Conservation (phyloP, 2,329 filamentous ascomycete genomes). For the Colletotrichum sp. region DNA sequence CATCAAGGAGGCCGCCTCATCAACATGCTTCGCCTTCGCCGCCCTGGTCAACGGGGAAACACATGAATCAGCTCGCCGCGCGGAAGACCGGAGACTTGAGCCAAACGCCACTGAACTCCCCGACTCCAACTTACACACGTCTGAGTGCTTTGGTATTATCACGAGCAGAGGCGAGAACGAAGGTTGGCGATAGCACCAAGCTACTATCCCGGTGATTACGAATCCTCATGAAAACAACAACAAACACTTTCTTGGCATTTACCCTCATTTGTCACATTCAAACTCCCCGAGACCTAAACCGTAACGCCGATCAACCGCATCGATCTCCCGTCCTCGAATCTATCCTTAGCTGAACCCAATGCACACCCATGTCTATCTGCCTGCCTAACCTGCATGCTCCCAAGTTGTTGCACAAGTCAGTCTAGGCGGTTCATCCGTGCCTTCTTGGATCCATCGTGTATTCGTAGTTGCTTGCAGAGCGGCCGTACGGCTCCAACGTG, state of each 20-base stretch:
- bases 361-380: neutral
- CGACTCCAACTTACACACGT: neutral
- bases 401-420: neutral
- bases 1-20: neutral
- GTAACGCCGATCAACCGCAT: neutral
- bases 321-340: neutral
- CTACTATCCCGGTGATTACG: neutral
- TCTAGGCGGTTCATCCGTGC: neutral
- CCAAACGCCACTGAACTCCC: neutral
- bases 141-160: neutral
- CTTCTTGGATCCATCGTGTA: neutral
- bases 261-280: neutral
- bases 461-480: neutral
- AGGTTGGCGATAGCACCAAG: neutral
- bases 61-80: constrained; percentile 6
- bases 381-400: neutral
- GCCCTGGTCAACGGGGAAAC: neutral
- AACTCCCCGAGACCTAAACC: neutral
- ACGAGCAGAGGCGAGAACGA: neutral
- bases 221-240: neutral
- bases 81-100: neutral
- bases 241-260: neutral
- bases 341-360: neutral
- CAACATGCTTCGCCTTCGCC: neutral
- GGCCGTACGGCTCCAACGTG: neutral